Base-by-base conservation (phyloP, 192 early-diverging fungal species). In the Linnemannia schmuckeri region DNA sequence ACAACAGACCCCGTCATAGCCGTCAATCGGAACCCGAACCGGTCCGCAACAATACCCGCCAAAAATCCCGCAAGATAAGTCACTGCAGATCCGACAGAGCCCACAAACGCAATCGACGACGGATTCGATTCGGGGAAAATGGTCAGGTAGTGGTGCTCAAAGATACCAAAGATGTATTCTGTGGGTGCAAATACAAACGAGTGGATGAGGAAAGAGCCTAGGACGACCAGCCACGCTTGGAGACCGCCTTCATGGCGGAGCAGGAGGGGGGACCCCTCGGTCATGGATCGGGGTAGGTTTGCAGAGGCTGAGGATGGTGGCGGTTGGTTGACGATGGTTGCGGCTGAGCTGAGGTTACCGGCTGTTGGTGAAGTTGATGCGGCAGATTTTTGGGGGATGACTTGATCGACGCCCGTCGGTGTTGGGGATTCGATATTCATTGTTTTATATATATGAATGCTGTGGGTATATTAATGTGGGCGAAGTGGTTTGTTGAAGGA, bases 21-120 rank as follows among this genome's bases (percentile, higher is more conserved):
- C 70, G 92, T 91, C 46, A 79, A 63, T 40, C 89, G 82, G 81
- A 90, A 92, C 4, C 93, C 93, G 78, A 92, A 91, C 41, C 77
- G 74, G 54, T 90, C 89, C 9, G 85, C 85, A 2, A 87, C 76
- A 57, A 87, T 76, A 15, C 82, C 82, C n/a, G 88, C 77, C 76
- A 88, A 18, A 83, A 88, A 72, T 30, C 76, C 79, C 79, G 68
- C 35, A 42, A 81, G 24, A 71, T 83, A 74, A 69, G 79, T 69
- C 71, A 74, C 44, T 72, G 85, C 85, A 54, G 79, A 81, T 42
- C 85, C 85, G 6, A 68, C 70, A 61, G 85, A 81, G 22, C 85
- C 85, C 30, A 87, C 72, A 71, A 87, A 87, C 1, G 85, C 85
- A 40, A 87, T 78, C 7, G 85, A 87, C 6, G 85, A 79, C 4